Conservation (phyloP, 129 eudicot species). For the Flaveria brownii region DNA sequence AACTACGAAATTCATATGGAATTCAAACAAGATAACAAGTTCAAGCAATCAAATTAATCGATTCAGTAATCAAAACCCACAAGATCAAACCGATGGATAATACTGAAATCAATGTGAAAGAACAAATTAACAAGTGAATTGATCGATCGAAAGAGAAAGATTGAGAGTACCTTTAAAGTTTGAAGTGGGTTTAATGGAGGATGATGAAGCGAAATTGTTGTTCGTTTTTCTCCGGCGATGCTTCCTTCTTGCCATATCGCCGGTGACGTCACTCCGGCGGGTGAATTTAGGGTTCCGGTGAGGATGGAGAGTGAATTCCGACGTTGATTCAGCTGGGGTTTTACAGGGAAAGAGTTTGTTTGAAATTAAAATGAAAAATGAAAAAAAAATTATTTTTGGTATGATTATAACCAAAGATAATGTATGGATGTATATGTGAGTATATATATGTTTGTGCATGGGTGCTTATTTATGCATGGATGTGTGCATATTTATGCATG, state of each 20-base stretch:
- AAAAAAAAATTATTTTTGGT: no score
- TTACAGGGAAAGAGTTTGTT: background rate
- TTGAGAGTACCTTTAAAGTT: conserved; percentile 1
- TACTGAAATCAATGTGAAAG: no score
- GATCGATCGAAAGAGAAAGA: background rate
- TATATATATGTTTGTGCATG: no score
- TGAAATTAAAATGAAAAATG: background rate
- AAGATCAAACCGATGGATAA: no score
- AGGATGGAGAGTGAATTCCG: background rate
- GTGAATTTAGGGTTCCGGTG: background rate
- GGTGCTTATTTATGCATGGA: no score
- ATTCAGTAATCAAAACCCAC: no score
- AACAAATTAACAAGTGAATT: no score
- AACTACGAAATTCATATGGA: background rate
- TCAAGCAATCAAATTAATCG: background rate
- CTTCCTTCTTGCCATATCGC: background rate
- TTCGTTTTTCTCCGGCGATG: conserved; percentile 23
- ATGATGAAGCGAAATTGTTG: conserved; percentile 6
- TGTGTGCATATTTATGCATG: no score
- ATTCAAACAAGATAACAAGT: background rate
- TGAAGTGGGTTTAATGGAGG: background rate
- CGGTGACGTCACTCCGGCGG: background rate
- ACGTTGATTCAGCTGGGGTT: background rate
- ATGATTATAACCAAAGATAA: no score
- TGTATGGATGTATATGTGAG: no score